Evolutionary conservation across 2,329 filamentous ascomycete species (phyloP).

Genomic region (Rachicladosporium sp.): DNA sequence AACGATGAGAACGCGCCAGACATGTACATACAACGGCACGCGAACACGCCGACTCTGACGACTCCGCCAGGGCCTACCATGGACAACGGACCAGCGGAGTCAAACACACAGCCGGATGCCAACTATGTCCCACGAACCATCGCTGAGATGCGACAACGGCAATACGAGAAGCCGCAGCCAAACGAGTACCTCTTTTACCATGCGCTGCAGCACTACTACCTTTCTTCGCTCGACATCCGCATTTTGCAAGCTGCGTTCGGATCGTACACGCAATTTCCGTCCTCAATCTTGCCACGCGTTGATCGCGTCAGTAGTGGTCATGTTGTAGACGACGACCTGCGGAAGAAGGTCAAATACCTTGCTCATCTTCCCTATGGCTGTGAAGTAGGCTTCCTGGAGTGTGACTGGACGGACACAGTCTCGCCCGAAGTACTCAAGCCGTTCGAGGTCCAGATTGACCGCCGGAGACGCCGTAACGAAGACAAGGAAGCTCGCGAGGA

Average conservation of each 20-base stretch:
- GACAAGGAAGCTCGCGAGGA: conserved; percentile 83
- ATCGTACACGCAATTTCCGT: conserved; percentile 68
- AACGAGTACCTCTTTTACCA: conserved; percentile 77
- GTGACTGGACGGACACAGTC: conserved; percentile 88
- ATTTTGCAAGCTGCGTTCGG: conserved; percentile 85
- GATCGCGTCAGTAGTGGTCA: conserved; percentile 84
- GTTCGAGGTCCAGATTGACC: conserved; percentile 66
- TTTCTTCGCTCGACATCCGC: conserved; percentile 81
- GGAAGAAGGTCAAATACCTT: conserved; percentile 76
- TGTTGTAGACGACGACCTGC: conserved; percentile 70
- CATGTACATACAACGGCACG: conserved; percentile 32
- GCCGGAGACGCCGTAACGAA: conserved; percentile 59
- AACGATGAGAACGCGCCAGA: conserved; percentile 35
- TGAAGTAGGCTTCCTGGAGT: conserved; percentile 81
- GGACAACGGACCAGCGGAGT: conserved; percentile 14
- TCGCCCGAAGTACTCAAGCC: conserved; percentile 58
- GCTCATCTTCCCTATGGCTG: conserved; percentile 81
- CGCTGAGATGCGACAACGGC: conserved; percentile 33
- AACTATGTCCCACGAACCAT: conserved; percentile 29
- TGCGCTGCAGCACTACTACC: conserved; percentile 73
- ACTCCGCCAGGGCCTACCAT: conserved; percentile 5
- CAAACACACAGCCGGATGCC: conserved; percentile 17
- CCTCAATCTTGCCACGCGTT: conserved; percentile 72
- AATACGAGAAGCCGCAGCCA: conserved; percentile 32
- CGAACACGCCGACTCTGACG: conserved; percentile 4